Base-by-base conservation (phyloP, 805 yeast genomes). In the Yamadazyma paraphyllophila region DNA sequence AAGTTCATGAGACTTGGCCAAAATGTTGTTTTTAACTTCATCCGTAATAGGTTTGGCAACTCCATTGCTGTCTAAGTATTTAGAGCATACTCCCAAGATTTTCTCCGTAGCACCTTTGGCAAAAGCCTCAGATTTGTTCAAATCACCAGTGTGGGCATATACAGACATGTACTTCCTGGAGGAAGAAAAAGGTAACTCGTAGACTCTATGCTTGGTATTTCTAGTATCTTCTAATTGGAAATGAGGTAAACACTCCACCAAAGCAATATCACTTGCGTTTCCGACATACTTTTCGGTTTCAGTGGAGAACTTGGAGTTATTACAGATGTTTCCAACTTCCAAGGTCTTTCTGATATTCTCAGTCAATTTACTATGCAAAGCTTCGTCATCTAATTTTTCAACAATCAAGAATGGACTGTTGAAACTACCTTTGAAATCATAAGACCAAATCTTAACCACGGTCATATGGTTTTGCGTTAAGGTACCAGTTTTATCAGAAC, bases 251-350 rank as follows among this genome's bases (percentile, higher is more conserved):
- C 81, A 79, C 63, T 88, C 96, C 45, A 90, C 72, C 36, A 94
- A 71, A 0, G 99, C 98, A 55, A 91, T 82, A 67, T 94, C 99
- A 11, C 96, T 89, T 33, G 99, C 96, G 64, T 92, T 94, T 24
- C 99, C 99, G 39, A 87, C 79, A 58, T 68, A 85, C 59, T 79
- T 82, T 47, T 80, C 85, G 59, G 76, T 79, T 56, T 86, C 95
- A 36, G 66, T 67, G 0, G 91, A 84, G 53, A 68, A 86, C 49
- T 79, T 76, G 11, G 90, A 80, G 60, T 87, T 87, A 67, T 87
- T 87, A 69, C 94, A 87, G 39, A 85, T 61, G 54, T 80, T 83
- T 14, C 91, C 92, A 34, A 81, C 71, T 55, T 81, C 85, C 50
- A 87, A 63, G 13, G 82, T 71, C 42, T 71, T 69, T 34, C 59